Conservation (phyloP, 176 grass and related monocot genomes). For the Triticum turgidum region DNA sequence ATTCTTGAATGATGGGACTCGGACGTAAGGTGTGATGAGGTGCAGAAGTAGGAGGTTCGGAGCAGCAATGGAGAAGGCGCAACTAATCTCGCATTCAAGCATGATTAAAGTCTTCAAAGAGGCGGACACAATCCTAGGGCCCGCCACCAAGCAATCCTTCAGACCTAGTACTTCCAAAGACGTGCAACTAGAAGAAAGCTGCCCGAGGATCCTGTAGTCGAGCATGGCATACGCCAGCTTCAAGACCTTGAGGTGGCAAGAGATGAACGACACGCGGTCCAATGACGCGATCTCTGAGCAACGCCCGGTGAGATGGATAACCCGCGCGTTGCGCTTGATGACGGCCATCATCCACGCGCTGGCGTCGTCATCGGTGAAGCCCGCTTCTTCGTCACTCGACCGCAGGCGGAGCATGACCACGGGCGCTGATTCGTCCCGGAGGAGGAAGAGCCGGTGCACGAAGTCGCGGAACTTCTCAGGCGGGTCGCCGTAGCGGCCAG, state of each 20-base stretch:
- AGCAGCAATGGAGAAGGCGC: background rate
- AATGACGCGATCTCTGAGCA: background rate
- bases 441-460: slow-evolving; percentile 4
- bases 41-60: slow-evolving; percentile 17
- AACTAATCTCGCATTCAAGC: background rate
- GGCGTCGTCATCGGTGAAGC: background rate
- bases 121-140: background rate
- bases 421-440: background rate
- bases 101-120: slow-evolving; percentile 22
- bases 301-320: slow-evolving; percentile 20
- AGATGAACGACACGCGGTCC: background rate
- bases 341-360: slow-evolving; percentile 7
- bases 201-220: background rate
- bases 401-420: slow-evolving; percentile 27
- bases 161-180: slow-evolving; percentile 30
- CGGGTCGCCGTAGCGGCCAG: background rate
- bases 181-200: slow-evolving; percentile 16
- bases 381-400: background rate
- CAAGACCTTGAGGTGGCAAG: slow-evolving; percentile 30
- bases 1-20: slow-evolving; percentile 26
- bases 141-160: background rate
- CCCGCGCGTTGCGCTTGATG: background rate
- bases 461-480: background rate
- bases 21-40: background rate
- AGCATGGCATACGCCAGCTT: background rate